Percentiles rank a stretch among this genome's conserved stretches.
These are phyloP conservation scores for Fusarium pseudocircinatum DNA, from an alignment of 2,329 filamentous ascomycete genomes.

Conservation along the genomic window DNA sequence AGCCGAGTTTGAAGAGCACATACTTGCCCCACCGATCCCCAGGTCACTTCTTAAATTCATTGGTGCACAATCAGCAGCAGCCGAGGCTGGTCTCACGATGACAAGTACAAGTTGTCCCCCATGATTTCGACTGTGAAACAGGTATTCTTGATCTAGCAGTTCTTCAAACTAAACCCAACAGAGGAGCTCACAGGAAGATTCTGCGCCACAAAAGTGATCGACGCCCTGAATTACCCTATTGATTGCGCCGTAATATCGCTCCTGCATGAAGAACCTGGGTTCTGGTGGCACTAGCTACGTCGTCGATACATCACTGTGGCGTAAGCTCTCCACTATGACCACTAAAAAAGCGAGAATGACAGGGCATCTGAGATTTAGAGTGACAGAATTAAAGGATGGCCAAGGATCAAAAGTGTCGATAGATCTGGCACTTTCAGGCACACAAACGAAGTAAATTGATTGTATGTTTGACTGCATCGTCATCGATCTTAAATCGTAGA, in stretches of 20 bases:
- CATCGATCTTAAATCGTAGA: neutral
- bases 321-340: neutral
- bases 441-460: neutral
- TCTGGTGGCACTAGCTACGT: neutral
- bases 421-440: neutral
- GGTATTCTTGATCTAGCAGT: neutral
- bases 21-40: neutral
- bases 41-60: accelerated
- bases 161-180: no score
- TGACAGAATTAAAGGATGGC: neutral
- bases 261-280: neutral
- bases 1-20: neutral
- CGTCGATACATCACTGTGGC: neutral
- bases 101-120: neutral
- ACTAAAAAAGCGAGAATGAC: neutral
- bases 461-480: neutral
- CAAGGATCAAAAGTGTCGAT: neutral
- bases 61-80: neutral
- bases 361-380: neutral
- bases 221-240: accelerated
- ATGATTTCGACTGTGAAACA: neutral
- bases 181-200: neutral
- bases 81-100: neutral
- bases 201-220: neutral
- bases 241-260: accelerated